Evolutionary conservation across 495 filamentous ascomycete species (phyloP), one percentile per base, ranked within the genome.

Genomic region (Hypoxylon subgilvum): DNA sequence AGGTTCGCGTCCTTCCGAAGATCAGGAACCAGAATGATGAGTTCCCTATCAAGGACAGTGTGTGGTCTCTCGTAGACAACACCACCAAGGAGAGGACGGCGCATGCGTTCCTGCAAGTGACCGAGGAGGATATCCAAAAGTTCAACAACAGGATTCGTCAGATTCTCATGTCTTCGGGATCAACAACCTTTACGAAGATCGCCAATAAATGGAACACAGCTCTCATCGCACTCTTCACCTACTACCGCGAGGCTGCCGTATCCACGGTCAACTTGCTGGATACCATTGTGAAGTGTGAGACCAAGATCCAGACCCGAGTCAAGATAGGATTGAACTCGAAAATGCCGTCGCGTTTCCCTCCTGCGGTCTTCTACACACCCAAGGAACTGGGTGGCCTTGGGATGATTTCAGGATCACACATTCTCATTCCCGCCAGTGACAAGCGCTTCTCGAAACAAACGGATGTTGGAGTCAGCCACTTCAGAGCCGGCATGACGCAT

Each of bases 191-290:
- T 79, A 99, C 95, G 41, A 99, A 99, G 83, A 99, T 99, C 66
- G 95, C 95, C 40, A 99, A 99, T 73, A 99, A 99, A 73, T 99
- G 95, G 95, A 99, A 99, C 72, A 97, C 95, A 0, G 92, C 89
- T 5, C 76, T 99, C 51, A 99, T 99, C 68, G 93, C 95, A n/a
- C 81, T 99, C 19, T 99, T 99, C 78, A 99, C 95, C 0, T 99
- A 99, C 72, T 99, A 97, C 69, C 91, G 95, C 67, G 95, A 99
- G 69, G 95, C 95, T 31, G 95, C 92, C 25, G 92, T 97, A n/a
- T 94, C 91, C 6, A 99, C 95, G 1, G 92, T 97, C 66, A 91
- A 91, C 54, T 79, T 99, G 10, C 82, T 99, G 2, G 95, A 99
- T 69, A 97, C 93, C 1, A 99, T 99, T 61, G 95, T 99, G 63